A percentile compares a stretch with the other conserved stretches of the same genome.
Evolutionary conservation across 2,329 filamentous ascomycete species (phyloP).

Genomic region (Aureobasidium leucospermi): DNA sequence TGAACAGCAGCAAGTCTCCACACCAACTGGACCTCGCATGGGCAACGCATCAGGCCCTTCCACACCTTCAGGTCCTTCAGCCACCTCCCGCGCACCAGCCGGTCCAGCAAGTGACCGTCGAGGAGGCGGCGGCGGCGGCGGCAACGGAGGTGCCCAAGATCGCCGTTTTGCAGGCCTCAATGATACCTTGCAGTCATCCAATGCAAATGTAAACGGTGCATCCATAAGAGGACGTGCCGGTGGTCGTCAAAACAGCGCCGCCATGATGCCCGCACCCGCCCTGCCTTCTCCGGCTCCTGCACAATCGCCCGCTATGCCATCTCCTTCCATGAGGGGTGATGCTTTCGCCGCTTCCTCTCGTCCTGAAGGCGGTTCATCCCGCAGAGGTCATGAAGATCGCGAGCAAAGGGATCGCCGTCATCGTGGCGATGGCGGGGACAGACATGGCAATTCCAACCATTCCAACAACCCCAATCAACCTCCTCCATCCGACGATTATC

Average conservation of each 20-base stretch:
- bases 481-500: background rate
- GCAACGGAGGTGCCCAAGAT: slow-evolving; percentile 17
- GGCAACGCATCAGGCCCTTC: slow-evolving; percentile 20
- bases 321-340: background rate
- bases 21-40: slow-evolving; percentile 25
- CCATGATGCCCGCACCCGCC: background rate
- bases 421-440: slow-evolving; percentile 15
- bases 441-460: slow-evolving; percentile 12
- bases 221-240: slow-evolving; percentile 14
- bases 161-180: slow-evolving; percentile 26
- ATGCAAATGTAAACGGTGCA: slow-evolving; percentile 1
- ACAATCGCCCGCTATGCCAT: background rate
- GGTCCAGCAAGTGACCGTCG: slow-evolving; percentile 16
- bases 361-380: background rate
- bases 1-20: slow-evolving; percentile 12
- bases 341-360: background rate
- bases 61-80: slow-evolving; percentile 23
- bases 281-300: background rate
- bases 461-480: too few relatives aligned
- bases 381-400: slow-evolving; percentile 21
- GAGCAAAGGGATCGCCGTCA: slow-evolving; percentile 16
- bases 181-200: slow-evolving; percentile 13
- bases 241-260: background rate
- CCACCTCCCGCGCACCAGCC: slow-evolving; percentile 18
- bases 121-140: too few relatives aligned